A percentile compares a stretch with the other conserved stretches of the same genome.
phyloP scores from a whole-genome alignment of 2,329 filamentous ascomycete species.

The Cladosporium sp. region DNA sequence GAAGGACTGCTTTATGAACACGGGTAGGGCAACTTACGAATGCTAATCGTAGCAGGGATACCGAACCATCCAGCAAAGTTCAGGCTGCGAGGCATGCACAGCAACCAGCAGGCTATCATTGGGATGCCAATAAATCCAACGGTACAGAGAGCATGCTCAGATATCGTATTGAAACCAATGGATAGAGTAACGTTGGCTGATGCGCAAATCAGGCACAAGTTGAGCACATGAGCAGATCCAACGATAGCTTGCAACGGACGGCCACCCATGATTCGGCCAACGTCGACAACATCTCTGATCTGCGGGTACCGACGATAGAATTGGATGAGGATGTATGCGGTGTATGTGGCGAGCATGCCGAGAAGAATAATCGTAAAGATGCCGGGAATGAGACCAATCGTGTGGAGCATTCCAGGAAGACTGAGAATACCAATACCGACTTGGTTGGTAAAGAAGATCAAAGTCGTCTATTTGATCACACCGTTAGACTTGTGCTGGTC shows the following conservation, averaged over 20 bases:
- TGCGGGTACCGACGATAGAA: conserved; percentile 5
- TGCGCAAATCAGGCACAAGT: conserved; percentile 16
- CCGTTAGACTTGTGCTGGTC: not conserved
- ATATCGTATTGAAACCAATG: conserved; percentile 16
- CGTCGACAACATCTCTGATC: conserved; percentile 7
- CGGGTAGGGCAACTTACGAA: not conserved
- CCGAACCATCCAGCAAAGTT: conserved; percentile 17
- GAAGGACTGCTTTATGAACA: not conserved
- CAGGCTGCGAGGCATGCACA: conserved; percentile 16
- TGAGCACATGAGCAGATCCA: conserved; percentile 14
- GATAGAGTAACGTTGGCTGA: conserved; percentile 14
- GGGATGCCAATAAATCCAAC: conserved; percentile 16
- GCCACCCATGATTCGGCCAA: conserved; percentile 6
- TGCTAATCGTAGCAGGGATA: conserved; percentile 8
- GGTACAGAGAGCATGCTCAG: conserved; percentile 13
- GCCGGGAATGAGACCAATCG: not conserved
- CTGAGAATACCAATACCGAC: conserved; percentile 23
- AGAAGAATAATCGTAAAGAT: conserved; percentile 5
- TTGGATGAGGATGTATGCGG: conserved; percentile 4
- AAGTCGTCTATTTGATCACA: not conserved
- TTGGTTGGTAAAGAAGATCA: conserved; percentile 12
- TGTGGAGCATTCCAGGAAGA: not conserved
- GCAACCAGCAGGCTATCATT: conserved; percentile 15
- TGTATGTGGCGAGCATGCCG: conserved; percentile 5
- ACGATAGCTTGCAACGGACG: conserved; percentile 11